phyloP scores from a whole-genome alignment of 495 filamentous ascomycete species.

The Penicillium daleae region DNA sequence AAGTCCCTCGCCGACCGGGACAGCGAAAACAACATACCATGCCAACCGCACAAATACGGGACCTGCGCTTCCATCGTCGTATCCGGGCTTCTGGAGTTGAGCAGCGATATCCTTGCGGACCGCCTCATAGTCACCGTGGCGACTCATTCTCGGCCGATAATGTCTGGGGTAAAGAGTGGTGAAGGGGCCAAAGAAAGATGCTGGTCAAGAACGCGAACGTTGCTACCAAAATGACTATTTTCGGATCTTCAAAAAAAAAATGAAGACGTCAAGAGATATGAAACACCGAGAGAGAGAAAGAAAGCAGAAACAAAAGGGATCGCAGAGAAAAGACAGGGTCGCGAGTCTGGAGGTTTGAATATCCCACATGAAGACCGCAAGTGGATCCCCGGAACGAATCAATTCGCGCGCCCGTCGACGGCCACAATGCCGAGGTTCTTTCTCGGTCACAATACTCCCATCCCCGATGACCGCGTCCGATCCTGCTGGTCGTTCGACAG shows the following conservation, averaged over 20 bases:
- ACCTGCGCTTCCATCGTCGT: conserved; percentile 65
- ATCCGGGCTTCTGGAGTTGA: conserved; percentile 59
- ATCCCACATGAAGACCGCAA: conserved; percentile 37
- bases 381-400: conserved; percentile 45
- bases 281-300: background rate
- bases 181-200: conserved; percentile 5
- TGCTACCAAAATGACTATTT: background rate
- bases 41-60: conserved; percentile 65
- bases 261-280: background rate
- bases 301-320: conserved; percentile 1
- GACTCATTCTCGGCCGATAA: conserved; percentile 48
- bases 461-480: background rate
- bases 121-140: conserved; percentile 51
- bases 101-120: conserved; percentile 58
- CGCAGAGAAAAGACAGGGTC: conserved; percentile 23
- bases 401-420: conserved; percentile 26
- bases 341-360: conserved; percentile 17
- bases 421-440: conserved; percentile 43
- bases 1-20: conserved; percentile 12
- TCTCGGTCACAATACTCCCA: conserved; percentile 11
- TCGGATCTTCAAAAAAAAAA: background rate
- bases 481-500: too few species aligned
- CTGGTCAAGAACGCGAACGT: conserved; percentile 1
- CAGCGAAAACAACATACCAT: conserved; percentile 47
- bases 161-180: conserved; percentile 23